Conservation (phyloP, 306 rosid genomes). For the Vigna reflexopilosa region DNA sequence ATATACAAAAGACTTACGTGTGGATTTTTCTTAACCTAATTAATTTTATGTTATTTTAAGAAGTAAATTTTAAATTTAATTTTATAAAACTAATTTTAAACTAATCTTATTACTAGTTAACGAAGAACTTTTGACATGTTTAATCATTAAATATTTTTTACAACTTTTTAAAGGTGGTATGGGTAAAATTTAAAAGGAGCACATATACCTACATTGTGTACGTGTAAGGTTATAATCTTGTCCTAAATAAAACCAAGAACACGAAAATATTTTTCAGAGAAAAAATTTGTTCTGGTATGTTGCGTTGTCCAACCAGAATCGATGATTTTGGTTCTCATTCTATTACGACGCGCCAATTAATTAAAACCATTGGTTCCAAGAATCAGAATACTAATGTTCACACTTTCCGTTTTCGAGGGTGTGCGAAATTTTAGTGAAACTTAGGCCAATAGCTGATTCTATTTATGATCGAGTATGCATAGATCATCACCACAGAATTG, state of each 20-base stretch:
- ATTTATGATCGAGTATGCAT: not conserved
- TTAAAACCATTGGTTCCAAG: slow-evolving; percentile 37
- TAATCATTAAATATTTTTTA: not conserved
- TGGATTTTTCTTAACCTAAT: not conserved
- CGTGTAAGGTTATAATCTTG: not conserved
- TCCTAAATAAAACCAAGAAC: not conserved
- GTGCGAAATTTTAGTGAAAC: slow-evolving; percentile 1
- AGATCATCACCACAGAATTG: slow-evolving; percentile 39
- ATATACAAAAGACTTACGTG: too few relatives aligned
- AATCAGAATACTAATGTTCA: slow-evolving; percentile 32
- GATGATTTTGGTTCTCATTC: slow-evolving; percentile 26
- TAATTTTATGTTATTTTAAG: not conserved
- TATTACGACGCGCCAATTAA: slow-evolving; percentile 29
- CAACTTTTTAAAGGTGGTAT: not conserved
- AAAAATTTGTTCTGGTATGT: not conserved
- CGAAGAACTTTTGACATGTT: too few relatives aligned
- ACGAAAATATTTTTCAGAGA: not conserved
- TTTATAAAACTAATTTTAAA: too few relatives aligned
- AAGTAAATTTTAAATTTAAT: too few relatives aligned
- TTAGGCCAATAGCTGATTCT: slow-evolving; percentile 7
- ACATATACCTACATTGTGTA: too few relatives aligned
- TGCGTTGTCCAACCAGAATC: slow-evolving; percentile 33
- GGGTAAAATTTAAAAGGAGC: not conserved
- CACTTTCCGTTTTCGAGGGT: not conserved
- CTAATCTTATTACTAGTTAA: too few relatives aligned